These are phyloP conservation scores for sorghum (Sorghum bicolor) DNA, from an alignment of 176 grass and related monocot genomes.

Conservation along the genomic window Sorghum_bicolor_NCBIv3 NC_012870.2:73827501-73828000, in stretches of 20 bases:
- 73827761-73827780: conserved; percentile 55
- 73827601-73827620: conserved; percentile 18
- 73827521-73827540: conserved; percentile 88
- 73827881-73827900: not conserved
- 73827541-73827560: conserved; percentile 71
- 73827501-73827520: conserved; percentile 31
- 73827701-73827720: conserved; percentile 17
- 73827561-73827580: conserved; percentile 40
- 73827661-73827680: conserved; percentile 15
- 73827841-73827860: conserved; percentile 11
- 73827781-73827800: conserved; percentile 78
- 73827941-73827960: too few relatives aligned
- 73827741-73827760: conserved; percentile 52
- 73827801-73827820: conserved; percentile 89
- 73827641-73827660: conserved; percentile 54
- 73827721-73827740: conserved; percentile 19
- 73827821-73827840: conserved; percentile 47
- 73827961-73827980: too few relatives aligned
- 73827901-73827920: not conserved
- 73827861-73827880: not conserved
- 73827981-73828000: too few relatives aligned
- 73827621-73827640: conserved; percentile 73
- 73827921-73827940: too few relatives aligned
- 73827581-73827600: conserved; percentile 8
- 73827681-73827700: conserved; percentile 18